A percentile compares a stretch with the other conserved stretches of the same genome.
Evolutionary conservation across 2,329 filamentous ascomycete genomes (phyloP).

Genomic region (Fusarium transvaalense): DNA sequence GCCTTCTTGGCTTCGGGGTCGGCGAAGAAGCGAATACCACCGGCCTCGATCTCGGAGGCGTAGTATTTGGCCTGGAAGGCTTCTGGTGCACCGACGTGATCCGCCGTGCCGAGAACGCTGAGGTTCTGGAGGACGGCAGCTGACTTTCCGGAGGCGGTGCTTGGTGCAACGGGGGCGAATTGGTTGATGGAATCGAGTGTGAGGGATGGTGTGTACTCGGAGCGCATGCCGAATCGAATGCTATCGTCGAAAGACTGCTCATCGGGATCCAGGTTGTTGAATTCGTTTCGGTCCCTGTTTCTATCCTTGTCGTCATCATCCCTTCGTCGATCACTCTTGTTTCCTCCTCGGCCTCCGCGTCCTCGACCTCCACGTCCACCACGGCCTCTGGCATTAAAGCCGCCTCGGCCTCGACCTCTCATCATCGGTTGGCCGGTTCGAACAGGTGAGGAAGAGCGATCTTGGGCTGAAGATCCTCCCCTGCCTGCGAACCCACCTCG

Average conservation of each 20-base stretch:
- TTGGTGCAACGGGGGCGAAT: conserved; percentile 50
- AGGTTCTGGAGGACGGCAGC: conserved; percentile 55
- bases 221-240: conserved; percentile 53
- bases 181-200: conserved; percentile 50
- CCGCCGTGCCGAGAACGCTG: conserved; percentile 53
- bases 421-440: conserved; percentile 14
- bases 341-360: conserved; percentile 39
- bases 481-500: conserved; percentile 28
- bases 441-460: conserved; percentile 28
- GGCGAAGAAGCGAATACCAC: conserved; percentile 47
- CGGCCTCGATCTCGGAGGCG: conserved; percentile 50
- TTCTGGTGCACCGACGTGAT: conserved; percentile 51
- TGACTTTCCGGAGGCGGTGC: conserved; percentile 46
- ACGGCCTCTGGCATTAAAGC: conserved; percentile 30
- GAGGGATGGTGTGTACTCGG: conserved; percentile 52
- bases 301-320: conserved; percentile 47
- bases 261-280: conserved; percentile 49
- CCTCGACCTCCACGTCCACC: conserved; percentile 39
- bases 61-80: conserved; percentile 49
- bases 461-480: conserved; percentile 26
- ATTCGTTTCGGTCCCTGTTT: conserved; percentile 45
- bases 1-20: conserved; percentile 46
- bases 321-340: conserved; percentile 26
- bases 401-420: conserved; percentile 40
- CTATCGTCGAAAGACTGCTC: conserved; percentile 53